Evolutionary conservation across 139 green algal species (phyloP).

Genomic region (Helicosporidium sp.): DNA sequence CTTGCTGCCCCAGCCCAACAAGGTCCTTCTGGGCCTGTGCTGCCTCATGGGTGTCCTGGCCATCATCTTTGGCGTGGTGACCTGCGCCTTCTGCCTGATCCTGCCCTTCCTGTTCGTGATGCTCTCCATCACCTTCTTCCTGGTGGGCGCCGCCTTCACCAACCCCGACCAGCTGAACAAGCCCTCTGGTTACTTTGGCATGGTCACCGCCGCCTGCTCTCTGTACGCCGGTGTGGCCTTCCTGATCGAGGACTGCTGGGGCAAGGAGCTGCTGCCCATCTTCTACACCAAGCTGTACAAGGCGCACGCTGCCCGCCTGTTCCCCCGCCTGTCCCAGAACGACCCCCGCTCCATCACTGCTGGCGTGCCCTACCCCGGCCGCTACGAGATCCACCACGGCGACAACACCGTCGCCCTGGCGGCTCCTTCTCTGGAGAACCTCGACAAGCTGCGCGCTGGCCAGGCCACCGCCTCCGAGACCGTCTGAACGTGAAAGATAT

Average conservation of each 20-base stretch:
- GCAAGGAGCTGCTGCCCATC: conserved; percentile 6
- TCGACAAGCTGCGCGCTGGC: not conserved
- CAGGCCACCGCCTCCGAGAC: too few species aligned
- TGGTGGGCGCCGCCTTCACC: conserved; percentile 14
- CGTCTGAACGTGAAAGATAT: too few species aligned
- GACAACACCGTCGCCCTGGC: not conserved
- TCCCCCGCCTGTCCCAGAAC: not conserved
- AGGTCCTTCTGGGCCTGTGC: conserved; percentile 4
- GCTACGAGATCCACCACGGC: not conserved
- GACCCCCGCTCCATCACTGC: not conserved
- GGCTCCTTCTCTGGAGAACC: not conserved
- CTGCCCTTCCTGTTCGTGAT: conserved; percentile 4
- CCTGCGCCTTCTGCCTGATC: conserved; percentile 1
- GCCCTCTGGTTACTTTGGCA: conserved; percentile 33
- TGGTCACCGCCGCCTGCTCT: conserved; percentile 28
- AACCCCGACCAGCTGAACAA: conserved; percentile 2
- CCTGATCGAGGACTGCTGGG: conserved; percentile 30
- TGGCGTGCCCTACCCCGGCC: not conserved
- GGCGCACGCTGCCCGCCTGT: conserved; percentile 3
- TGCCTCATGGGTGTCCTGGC: conserved; percentile 3
- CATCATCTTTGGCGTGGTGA: conserved; percentile 5
- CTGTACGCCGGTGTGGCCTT: conserved; percentile 44
- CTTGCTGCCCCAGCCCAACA: conserved; percentile 1
- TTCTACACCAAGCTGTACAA: conserved; percentile 10
- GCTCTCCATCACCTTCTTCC: conserved; percentile 22